Evolutionary conservation across 768 basidiomycete species (phyloP), one percentile per base, ranked within the genome.

Genomic region (Gloeopeniophorella convolvens): DNA sequence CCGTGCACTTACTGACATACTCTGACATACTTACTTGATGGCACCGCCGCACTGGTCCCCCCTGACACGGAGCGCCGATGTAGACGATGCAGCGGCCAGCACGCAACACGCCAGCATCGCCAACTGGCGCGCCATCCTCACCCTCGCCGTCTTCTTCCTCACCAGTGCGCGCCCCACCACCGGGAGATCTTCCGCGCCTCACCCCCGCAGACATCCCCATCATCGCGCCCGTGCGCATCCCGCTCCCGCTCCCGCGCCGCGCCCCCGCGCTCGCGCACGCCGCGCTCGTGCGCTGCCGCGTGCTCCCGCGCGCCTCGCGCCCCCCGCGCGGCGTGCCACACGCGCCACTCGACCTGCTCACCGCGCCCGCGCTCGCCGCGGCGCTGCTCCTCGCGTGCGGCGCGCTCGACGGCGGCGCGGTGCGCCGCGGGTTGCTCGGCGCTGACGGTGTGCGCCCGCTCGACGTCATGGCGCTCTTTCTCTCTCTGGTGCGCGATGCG

Each of bases 401-500:
- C 13, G 62, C 59, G 11, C 63, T 69, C 32, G 59, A 72, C 46
- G 49, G 62, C 0, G 24, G 55, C 0, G 78, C 75, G 9, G 75
- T 95, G 32, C 75, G 83, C 13, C 68, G 78, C 51, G 94, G 94
- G 1, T 89, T 95, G 45, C 80, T 94, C 10, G 86, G 86, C 5
- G 72, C 74, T 0, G 83, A 83, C 51, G 85, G 85, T 3, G 77
- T 97, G 21, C 79, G 86, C 57, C 94, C 94, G 0, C 89, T 93
- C 61, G 89, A 96, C 63, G 93, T 98, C 56, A 79, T 98, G 65
- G 89, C 90, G 21, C 70, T 98, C 1, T 97, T 98, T 68, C 82
- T 91, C 59, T 89, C 87, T 3, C 73, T 96, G 42, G 91, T 67
- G 35, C 33, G 61, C 71, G 46, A 12, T 27, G 24, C 13, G n/a